Evolutionary conservation across 768 basidiomycete species (phyloP).

Genomic region (Tylopilus cervinicoccineus): DNA sequence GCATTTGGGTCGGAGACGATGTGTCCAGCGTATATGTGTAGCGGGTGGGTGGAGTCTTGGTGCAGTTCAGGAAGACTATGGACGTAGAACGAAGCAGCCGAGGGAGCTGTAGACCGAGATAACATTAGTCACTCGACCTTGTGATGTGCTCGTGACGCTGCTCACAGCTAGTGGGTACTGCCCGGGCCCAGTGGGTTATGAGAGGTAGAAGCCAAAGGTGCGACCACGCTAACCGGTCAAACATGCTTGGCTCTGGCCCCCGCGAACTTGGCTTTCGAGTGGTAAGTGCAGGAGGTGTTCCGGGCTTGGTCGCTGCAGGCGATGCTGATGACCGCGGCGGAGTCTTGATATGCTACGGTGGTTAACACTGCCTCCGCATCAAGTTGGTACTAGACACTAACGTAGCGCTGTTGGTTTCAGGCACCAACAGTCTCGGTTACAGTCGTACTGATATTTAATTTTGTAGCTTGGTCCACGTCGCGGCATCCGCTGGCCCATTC

Average conservation of each 20-base stretch:
- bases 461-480: not conserved
- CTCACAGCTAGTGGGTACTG: conserved; percentile 42
- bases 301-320: not conserved
- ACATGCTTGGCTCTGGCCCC: conserved; percentile 2
- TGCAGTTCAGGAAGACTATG: conserved; percentile 70
- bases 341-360: no score
- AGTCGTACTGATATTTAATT: no score
- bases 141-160: not conserved
- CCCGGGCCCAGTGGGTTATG: conserved; percentile 8
- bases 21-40: conserved; percentile 85
- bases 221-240: conserved; percentile 9
- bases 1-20: conserved; percentile 72
- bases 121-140: not conserved
- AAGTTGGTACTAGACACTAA: no score
- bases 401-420: not conserved
- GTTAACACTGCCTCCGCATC: no score
- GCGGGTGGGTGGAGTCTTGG: conserved; percentile 62
- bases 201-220: conserved; percentile 17
- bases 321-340: not conserved
- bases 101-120: conserved; percentile 47
- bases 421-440: not conserved
- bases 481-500: not conserved
- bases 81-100: conserved; percentile 84
- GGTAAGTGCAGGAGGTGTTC: not conserved
- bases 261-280: not conserved